A percentile compares a stretch with the other conserved stretches of the same genome.
phyloP scores from a whole-genome alignment of 2,329 filamentous ascomycete species.

The Escovopsis sp. region DNA sequence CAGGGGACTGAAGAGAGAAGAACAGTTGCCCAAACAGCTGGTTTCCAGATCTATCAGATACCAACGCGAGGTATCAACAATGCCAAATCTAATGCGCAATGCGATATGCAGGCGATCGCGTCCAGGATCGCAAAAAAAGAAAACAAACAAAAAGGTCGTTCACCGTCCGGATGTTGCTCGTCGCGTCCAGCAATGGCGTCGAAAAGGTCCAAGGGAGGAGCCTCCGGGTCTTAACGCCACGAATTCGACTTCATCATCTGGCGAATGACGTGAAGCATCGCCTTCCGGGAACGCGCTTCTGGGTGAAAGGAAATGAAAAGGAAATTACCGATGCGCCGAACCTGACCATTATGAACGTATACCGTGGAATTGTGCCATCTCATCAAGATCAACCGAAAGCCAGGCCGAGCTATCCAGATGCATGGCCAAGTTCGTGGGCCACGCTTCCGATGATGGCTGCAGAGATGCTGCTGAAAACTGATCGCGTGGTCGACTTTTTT shows the following conservation, averaged over 20 bases:
- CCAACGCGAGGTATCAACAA: constrained; percentile 5
- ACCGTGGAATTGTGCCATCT: constrained; percentile 6
- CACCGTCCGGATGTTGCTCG: not conserved
- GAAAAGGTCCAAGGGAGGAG: not conserved
- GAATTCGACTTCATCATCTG: not conserved
- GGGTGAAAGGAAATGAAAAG: no score
- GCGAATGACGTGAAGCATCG: not conserved
- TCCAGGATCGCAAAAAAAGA: constrained; percentile 2
- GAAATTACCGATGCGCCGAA: constrained; percentile 14
- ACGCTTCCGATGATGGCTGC: constrained; percentile 1
- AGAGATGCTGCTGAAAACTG: constrained; percentile 11
- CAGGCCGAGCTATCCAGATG: not conserved
- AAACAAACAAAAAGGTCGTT: not conserved
- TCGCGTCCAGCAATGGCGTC: not conserved
- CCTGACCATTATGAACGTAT: constrained; percentile 22
- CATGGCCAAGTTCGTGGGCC: not conserved
- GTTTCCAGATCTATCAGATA: constrained; percentile 7
- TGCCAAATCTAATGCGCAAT: constrained; percentile 7
- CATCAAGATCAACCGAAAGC: constrained; percentile 1
- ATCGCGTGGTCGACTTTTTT: constrained; percentile 19
- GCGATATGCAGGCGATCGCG: constrained; percentile 4
- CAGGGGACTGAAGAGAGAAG: no score
- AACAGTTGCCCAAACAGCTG: constrained; percentile 2
- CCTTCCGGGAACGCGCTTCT: not conserved
- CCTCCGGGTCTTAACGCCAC: not conserved